Evolutionary conservation across 148 eudicot genomes (phyloP).

Genomic region (Nepenthes gracilis): DNA sequence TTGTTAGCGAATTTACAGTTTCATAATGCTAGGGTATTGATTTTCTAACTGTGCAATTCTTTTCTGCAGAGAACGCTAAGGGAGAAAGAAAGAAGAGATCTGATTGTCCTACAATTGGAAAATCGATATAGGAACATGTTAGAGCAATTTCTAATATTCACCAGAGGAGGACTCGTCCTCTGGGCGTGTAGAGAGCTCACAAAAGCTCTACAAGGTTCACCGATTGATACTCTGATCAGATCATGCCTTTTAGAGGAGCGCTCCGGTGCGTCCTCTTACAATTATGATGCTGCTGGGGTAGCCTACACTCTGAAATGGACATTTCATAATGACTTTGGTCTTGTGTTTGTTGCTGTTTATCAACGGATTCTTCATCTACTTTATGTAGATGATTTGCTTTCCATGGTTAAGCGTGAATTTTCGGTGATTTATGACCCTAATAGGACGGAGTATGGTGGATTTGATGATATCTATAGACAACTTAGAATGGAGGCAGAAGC

Average conservation of each 20-base stretch:
- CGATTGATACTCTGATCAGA: conserved; percentile 81
- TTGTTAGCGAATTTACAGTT: no score
- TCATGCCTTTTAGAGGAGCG: conserved; percentile 95
- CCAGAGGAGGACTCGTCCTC: conserved; percentile 96
- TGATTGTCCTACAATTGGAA: no score
- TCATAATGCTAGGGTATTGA: no score
- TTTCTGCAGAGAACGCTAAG: no score
- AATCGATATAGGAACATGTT: conserved; percentile 33
- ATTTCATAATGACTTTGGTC: conserved; percentile 88
- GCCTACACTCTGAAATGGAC: conserved; percentile 92
- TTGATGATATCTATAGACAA: conserved; percentile 72
- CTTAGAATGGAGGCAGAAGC: conserved; percentile 92
- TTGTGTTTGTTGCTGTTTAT: conserved; percentile 96
- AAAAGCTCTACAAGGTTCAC: conserved; percentile 85
- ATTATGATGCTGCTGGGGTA: conserved; percentile 74
- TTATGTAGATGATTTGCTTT: conserved; percentile 87
- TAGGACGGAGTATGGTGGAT: conserved; percentile 53
- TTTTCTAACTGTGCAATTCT: no score
- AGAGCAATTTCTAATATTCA: conserved; percentile 87
- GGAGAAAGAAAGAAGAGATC: no score
- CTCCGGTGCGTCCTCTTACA: conserved; percentile 74
- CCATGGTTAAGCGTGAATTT: conserved; percentile 84
- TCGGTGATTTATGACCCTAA: conserved; percentile 76
- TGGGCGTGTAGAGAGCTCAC: conserved; percentile 94
- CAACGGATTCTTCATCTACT: conserved; percentile 74